Conservation (phyloP, 202 grass and related monocot genomes). For the Dendrocalamus latiflorus region DNA sequence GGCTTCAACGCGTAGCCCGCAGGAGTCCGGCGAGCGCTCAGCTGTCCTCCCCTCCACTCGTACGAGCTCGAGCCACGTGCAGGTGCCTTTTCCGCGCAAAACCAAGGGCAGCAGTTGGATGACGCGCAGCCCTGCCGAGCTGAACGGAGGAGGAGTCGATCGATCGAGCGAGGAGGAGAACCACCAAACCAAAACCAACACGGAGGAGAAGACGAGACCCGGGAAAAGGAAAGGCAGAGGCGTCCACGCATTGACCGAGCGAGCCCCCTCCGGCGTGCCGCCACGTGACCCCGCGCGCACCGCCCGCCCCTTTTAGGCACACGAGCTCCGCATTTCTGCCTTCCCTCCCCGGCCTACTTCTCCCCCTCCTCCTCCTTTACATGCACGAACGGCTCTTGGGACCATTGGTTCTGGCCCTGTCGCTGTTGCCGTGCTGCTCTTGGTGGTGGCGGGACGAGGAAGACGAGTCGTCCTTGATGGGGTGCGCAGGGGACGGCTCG, state of each 20-base stretch:
- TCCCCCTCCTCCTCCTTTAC: background rate
- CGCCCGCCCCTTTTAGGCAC: constrained; percentile 21
- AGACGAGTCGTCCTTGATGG: constrained; percentile 28
- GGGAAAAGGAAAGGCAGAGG: background rate
- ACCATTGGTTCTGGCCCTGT: background rate
- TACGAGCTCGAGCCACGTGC: background rate
- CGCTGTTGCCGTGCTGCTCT: background rate
- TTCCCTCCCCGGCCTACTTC: background rate
- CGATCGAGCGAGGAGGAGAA: background rate
- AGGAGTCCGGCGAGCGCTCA: background rate
- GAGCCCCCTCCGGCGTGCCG: background rate
- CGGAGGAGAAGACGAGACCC: background rate
- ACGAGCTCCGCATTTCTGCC: background rate
- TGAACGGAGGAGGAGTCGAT: too few relatives aligned
- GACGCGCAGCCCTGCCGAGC: background rate
- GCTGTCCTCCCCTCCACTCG: background rate
- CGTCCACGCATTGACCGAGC: background rate
- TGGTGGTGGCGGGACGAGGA: background rate
- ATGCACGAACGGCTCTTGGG: background rate
- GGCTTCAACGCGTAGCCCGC: background rate
- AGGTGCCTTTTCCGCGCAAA: too few relatives aligned
- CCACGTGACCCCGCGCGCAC: constrained; percentile 28
- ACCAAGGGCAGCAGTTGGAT: too few relatives aligned
- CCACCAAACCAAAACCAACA: constrained; percentile 7
- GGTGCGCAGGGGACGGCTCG: constrained; percentile 14